Conservation (phyloP, 1,284 basidiomycete species). For the Ustilago cynodontis region DNA sequence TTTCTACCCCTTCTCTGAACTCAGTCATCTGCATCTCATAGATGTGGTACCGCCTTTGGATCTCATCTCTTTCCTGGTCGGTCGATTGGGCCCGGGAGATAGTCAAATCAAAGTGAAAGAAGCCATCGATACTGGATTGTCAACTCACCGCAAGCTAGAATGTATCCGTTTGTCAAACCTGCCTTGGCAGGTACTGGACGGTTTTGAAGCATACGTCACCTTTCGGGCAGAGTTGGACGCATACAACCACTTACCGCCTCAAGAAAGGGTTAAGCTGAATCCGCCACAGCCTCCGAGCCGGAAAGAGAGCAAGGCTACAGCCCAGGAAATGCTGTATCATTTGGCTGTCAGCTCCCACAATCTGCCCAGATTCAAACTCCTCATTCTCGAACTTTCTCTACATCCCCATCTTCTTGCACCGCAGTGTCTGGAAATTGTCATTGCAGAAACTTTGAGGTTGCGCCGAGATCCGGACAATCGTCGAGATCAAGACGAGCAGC, state of each 20-base stretch:
- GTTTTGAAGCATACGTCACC: neutral
- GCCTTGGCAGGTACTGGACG: neutral
- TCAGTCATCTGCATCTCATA: conserved; percentile 1
- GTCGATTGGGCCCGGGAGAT: neutral
- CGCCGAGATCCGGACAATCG: neutral
- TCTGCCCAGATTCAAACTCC: conserved; percentile 10
- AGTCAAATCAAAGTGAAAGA: neutral
- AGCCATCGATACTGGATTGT: neutral
- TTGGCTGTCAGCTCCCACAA: neutral
- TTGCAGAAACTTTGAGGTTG: neutral
- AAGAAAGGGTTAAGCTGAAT: neutral
- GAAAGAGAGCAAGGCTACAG: neutral
- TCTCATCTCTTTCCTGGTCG: neutral
- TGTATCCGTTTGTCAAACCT: neutral
- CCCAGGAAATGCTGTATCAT: neutral
- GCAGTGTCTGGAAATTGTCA: too few species aligned
- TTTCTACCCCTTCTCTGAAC: neutral
- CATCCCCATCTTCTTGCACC: too few species aligned
- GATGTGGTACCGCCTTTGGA: neutral
- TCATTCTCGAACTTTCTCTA: conserved; percentile 3
- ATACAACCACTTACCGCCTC: neutral
- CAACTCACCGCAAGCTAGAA: neutral
- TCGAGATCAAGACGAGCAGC: neutral
- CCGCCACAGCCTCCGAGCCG: neutral
- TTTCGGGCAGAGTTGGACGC: neutral